Evolutionary conservation across 352 stramenopile genomes (phyloP), one percentile per base, ranked within the genome.

Genomic region (Phytopythium litorale): DNA sequence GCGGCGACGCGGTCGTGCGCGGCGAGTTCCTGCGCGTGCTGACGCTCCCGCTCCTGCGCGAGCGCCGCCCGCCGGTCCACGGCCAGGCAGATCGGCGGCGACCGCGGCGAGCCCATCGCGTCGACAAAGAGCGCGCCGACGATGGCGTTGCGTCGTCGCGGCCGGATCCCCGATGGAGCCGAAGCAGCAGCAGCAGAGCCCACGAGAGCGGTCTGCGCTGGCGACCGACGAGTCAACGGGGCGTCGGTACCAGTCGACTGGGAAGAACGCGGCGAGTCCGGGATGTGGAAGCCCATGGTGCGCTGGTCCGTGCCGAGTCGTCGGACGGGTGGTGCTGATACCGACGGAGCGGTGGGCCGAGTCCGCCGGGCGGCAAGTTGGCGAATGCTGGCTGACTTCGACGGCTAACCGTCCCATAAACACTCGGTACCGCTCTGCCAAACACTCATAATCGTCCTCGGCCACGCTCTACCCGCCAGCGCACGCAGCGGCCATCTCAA

Each of bases 221-320:
- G 37, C 32, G 12, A 2, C 25, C 23, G 59, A 8, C 37, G 48
- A 13, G 21, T 32, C 28, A 23, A 32, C 9, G 18, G 35, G 9
- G 21, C 8, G 3, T 19, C 13, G 15, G 28, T 32, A 13, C 33
- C 40, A 19, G 6, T 28, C 54, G 54, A 49, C 25, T 18, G 37
- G 7, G 49, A 46, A 9, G 64, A 56, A 19, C 68, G 67, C 2
- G 79, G 72, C 8, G 79, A 88, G 58, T 89, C 71, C 30, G 78
- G 81, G 63, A 89, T 88, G 68, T 81, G 79, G 72, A 80, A 87
- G 49, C 81, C 81, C 81, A 91, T 91, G 2, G 28, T n/a, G 21
- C 15, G 5, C 21, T 32, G 42, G 18, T 25, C 7, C 18, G 6
- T n/a, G 42, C 21, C 46, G 21, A 18, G 12, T n/a, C 16, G 3